A percentile compares a stretch with the other conserved stretches of the same genome.
Conservation (phyloP, 257 asterid species). For the Penstemon eatonii region DNA sequence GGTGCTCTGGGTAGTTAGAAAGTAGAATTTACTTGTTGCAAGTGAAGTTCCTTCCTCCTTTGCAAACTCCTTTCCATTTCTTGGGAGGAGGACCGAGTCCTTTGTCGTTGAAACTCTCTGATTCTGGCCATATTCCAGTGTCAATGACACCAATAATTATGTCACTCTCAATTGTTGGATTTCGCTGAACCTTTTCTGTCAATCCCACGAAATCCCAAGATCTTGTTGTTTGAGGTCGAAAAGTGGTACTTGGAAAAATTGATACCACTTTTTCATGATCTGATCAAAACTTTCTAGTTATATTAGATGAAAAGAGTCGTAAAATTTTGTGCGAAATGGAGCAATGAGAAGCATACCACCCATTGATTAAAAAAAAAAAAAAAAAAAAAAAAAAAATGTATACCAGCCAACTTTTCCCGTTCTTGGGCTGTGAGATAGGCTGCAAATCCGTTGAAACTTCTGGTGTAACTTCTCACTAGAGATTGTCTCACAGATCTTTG, state of each 20-base stretch:
- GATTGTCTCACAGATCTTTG: constrained; percentile 18
- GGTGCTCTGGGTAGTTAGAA: too few relatives aligned
- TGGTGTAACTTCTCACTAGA: constrained; percentile 38
- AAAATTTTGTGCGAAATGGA: background rate
- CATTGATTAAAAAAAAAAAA: background rate
- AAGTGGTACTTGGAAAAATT: constrained; percentile 34
- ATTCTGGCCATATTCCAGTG: constrained; percentile 47
- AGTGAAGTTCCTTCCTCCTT: constrained; percentile 43
- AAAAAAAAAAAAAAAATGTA: background rate
- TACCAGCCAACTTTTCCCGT: constrained; percentile 35
- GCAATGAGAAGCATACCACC: background rate
- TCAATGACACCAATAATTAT: constrained; percentile 44
- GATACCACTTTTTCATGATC: constrained; percentile 33
- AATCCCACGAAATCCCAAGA: constrained; percentile 53
- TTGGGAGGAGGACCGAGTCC: constrained; percentile 42
- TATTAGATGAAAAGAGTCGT: background rate
- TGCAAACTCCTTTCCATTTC: constrained; percentile 50
- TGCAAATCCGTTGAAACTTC: constrained; percentile 45
- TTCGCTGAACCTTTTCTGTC: constrained; percentile 22
- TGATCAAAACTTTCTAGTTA: constrained; percentile 1
- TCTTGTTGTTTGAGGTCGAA: constrained; percentile 39
- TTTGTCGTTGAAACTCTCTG: constrained; percentile 36
- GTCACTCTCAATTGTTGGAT: constrained; percentile 37
- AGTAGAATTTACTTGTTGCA: constrained; percentile 42
- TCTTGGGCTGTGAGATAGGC: constrained; percentile 39